Base-by-base conservation (phyloP, 371 early-diverging fungal genomes). In the Haplosporangium sp. region DNA sequence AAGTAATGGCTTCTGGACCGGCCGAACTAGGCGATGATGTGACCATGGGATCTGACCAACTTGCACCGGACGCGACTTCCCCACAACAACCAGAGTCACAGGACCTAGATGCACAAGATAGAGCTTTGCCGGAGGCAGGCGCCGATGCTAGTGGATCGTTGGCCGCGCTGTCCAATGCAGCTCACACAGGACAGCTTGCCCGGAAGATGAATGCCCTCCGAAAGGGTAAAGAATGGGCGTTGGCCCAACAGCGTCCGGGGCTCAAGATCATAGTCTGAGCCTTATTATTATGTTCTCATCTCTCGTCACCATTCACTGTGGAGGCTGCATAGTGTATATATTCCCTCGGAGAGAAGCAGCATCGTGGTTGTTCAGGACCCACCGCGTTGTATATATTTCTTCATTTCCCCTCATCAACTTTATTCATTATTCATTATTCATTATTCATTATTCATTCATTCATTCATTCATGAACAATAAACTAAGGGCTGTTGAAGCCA, bases 211-310 rank as follows among this genome's bases (percentile, higher is more conserved):
- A 53, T 18, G 79, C 79, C 5, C 61, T 77, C 20, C 63, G 64
- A 62, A 54, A 55, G 29, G 79, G 79, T 58, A 77, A 72, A 55
- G 79, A 77, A 46, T 77, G 79, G 79, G 72, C 65, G 13, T 37
- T 71, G 51, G 72, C 79, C 5, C 79, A 77, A 38, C 79, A 72
- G 42, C 79, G 79, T 1, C 79, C 79, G n/a, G 79, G 79, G 5
- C 59, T 77, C 20, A 29, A 41, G n/a, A 77, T 77, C 29, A 58
- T 77, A 45, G 73, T 77, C 11, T 77, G 53, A 62, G 48, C 20
- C 1, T 48, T 16, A 13, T 45, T 45, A 45, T 11, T 45, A 13
- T 45, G 11, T 13, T 45, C 1, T 45, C 45, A 6, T 29, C 29
- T 29, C 29, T 29, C 29, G 29, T 4, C 29, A 2, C 29, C 29